A percentile compares a stretch with the other conserved stretches of the same genome.
These are phyloP conservation scores for Cladochytrium replicatum DNA, from an alignment of 192 early-diverging fungal genomes.

Conservation along the genomic window DNA sequence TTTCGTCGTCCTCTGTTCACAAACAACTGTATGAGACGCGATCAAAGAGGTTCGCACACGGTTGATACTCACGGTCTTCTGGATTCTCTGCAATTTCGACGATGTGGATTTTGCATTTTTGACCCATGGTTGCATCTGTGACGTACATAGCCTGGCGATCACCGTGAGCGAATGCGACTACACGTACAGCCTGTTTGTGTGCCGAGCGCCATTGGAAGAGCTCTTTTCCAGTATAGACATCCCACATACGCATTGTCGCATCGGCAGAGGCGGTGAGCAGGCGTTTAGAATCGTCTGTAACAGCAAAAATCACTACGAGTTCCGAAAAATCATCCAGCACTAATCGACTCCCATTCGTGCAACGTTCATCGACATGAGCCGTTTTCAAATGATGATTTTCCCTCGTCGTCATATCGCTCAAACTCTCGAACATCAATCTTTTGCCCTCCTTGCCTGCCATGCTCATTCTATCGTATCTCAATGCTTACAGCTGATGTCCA, in stretches of 20 bases:
- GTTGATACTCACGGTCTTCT: conserved; percentile 53
- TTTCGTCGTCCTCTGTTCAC: conserved; percentile 62
- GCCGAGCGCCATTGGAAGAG: conserved; percentile 85
- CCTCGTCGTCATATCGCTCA: too few species aligned
- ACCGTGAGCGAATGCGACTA: conserved; percentile 84
- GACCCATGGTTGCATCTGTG: conserved; percentile 95
- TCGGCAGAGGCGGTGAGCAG: conserved; percentile 86
- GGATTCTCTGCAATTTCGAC: conserved; percentile 59
- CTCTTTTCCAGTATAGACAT: conserved; percentile 79
- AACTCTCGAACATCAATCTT: too few species aligned
- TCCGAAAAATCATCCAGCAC: too few species aligned
- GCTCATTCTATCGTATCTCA: too few species aligned
- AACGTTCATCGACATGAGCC: too few species aligned
- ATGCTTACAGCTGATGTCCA: conserved; percentile 84
- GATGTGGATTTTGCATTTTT: conserved; percentile 74
- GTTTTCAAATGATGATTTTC: too few species aligned
- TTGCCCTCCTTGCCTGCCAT: too few species aligned
- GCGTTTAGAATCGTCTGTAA: conserved; percentile 61
- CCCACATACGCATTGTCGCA: conserved; percentile 85
- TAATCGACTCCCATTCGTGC: too few species aligned
- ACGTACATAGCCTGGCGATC: conserved; percentile 79
- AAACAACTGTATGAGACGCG: too few species aligned
- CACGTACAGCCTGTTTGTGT: conserved; percentile 83
- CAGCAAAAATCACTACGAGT: too few species aligned
- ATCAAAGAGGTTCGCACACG: too few species aligned